Conservation (phyloP, 441 rosid species). For the Pelargonium australe region DNA sequence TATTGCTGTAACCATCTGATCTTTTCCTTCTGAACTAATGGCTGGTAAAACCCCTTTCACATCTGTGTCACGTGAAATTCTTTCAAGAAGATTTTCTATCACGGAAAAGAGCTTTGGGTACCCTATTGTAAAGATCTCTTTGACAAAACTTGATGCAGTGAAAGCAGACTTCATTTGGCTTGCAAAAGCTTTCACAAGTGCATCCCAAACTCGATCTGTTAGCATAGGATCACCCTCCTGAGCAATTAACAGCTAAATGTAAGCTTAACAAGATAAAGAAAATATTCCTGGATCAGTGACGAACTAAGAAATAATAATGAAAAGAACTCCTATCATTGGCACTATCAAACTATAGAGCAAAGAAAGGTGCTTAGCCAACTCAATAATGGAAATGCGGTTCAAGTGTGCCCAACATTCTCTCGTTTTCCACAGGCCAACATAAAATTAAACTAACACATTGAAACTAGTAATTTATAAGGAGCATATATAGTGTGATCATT, state of each 20-base stretch:
- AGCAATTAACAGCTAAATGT: conserved; percentile 21
- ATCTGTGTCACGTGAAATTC: conserved; percentile 72
- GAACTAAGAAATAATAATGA: conserved; percentile 5
- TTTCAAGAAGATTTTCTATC: conserved; percentile 78
- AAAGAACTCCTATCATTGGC: not conserved
- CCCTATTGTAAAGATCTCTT: conserved; percentile 82
- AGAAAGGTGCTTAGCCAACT: not conserved
- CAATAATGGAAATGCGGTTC: too few relatives aligned
- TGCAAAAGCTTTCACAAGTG: conserved; percentile 80
- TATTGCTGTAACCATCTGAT: conserved; percentile 70
- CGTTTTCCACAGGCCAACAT: not conserved
- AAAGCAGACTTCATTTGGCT: conserved; percentile 89
- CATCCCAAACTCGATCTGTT: conserved; percentile 95
- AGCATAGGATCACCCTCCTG: conserved; percentile 81
- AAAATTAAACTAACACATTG: too few relatives aligned
- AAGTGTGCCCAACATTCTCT: not conserved
- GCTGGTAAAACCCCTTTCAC: conserved; percentile 90
- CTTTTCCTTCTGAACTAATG: conserved; percentile 61
- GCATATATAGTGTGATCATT: too few relatives aligned
- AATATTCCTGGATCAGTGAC: not conserved
- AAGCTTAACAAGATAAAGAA: conserved; percentile 16
- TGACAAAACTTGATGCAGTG: conserved; percentile 94
- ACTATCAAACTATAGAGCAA: not conserved
- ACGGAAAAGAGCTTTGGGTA: conserved; percentile 85
- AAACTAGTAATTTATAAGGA: too few relatives aligned